A percentile compares a stretch with the other conserved stretches of the same genome.
Conservation (phyloP, 2,329 filamentous ascomycete genomes). For the Fusarium tanahbumbuense region DNA sequence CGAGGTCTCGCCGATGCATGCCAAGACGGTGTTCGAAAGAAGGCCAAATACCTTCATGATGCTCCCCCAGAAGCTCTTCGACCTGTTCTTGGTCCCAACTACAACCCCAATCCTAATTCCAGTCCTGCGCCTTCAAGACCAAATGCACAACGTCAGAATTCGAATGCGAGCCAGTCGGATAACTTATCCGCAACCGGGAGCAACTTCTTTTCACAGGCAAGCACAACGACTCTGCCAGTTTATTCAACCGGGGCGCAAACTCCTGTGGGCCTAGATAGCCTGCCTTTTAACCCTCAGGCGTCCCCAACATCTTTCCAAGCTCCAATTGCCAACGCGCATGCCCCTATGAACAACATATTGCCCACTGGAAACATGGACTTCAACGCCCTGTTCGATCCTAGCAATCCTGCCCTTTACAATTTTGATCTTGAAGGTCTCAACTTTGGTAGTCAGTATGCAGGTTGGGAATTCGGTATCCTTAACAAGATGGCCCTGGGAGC, state of each 20-base stretch:
- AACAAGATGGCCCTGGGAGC: conserved; percentile 86
- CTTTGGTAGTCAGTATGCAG: conserved; percentile 96
- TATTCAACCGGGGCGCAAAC: conserved; percentile 60
- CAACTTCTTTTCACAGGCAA: conserved; percentile 62
- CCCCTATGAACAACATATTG: conserved; percentile 62
- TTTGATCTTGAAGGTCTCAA: conserved; percentile 90
- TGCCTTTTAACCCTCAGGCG: conserved; percentile 72
- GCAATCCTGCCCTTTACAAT: conserved; percentile 92
- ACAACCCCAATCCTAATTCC: conserved; percentile 67
- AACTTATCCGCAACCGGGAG: conserved; percentile 56
- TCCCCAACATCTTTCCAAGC: conserved; percentile 79
- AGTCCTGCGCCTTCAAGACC: conserved; percentile 59
- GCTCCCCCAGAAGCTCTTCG: conserved; percentile 89
- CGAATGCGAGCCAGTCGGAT: conserved; percentile 62
- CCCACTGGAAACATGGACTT: conserved; percentile 64
- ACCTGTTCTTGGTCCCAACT: conserved; percentile 81
- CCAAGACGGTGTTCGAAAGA: conserved; percentile 96
- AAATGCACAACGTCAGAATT: conserved; percentile 61
- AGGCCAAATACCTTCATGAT: conserved; percentile 98
- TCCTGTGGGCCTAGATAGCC: conserved; percentile 59
- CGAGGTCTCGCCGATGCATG: conserved; percentile 90
- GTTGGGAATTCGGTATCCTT: conserved; percentile 94
- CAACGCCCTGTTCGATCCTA: conserved; percentile 82
- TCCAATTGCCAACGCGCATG: conserved; percentile 60
- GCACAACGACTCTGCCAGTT: conserved; percentile 61